phyloP scores from a whole-genome alignment of 2,329 filamentous ascomycete genomes.

The Monosporascus ibericus region DNA sequence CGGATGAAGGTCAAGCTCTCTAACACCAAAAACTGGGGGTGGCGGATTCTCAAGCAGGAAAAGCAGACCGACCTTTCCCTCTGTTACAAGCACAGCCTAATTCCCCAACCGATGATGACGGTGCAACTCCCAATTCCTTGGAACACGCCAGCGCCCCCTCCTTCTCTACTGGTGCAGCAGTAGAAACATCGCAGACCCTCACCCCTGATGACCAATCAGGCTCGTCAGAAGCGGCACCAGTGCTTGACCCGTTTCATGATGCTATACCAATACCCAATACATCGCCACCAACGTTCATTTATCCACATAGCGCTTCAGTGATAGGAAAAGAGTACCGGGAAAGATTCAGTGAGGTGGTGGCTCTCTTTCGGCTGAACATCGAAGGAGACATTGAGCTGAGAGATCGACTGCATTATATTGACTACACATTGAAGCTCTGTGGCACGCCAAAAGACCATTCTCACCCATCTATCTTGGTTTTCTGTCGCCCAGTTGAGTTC shows the following conservation, averaged over 20 bases:
- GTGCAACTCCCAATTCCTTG: too few relatives aligned
- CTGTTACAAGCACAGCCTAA: too few relatives aligned
- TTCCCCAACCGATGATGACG: too few relatives aligned
- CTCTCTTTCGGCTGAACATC: constrained; percentile 1
- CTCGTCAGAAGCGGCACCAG: background rate
- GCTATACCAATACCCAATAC: background rate
- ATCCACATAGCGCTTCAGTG: background rate
- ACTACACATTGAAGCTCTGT: constrained; percentile 1
- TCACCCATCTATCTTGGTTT: constrained; percentile 2
- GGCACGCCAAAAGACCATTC: background rate
- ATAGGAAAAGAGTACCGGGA: background rate
- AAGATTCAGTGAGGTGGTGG: background rate
- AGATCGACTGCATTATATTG: background rate
- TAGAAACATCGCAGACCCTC: too few relatives aligned
- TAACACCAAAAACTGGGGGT: too few relatives aligned
- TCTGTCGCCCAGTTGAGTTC: constrained; percentile 1
- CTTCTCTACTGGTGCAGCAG: too few relatives aligned
- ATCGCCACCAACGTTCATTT: background rate
- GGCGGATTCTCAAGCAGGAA: too few relatives aligned
- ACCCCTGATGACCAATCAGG: too few relatives aligned
- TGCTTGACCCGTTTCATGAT: background rate
- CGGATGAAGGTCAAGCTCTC: too few relatives aligned
- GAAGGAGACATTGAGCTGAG: background rate
- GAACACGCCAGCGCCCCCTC: background rate
- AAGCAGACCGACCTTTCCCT: too few relatives aligned